Evolutionary conservation across 192 early-diverging fungal genomes (phyloP).

Genomic region (Piromyces finnis): DNA sequence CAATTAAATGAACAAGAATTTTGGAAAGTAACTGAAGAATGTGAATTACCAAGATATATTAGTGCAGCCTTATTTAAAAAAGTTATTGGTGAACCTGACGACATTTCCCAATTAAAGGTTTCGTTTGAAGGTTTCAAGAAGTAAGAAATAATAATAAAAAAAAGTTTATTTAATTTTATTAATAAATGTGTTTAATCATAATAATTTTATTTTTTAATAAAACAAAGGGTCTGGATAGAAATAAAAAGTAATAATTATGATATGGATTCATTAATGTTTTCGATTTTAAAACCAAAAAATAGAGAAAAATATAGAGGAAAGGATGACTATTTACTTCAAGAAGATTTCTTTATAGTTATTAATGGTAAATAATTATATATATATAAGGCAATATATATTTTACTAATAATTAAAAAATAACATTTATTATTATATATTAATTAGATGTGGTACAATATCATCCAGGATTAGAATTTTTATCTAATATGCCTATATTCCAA

Average conservation of each 20-base stretch:
- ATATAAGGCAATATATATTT: too few relatives aligned
- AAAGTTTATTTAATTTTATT: too few relatives aligned
- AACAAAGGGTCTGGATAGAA: neutral
- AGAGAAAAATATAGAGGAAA: neutral
- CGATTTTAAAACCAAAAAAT: slow-evolving; percentile 1
- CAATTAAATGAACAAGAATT: slow-evolving; percentile 7
- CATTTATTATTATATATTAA: too few relatives aligned
- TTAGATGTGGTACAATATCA: slow-evolving; percentile 70
- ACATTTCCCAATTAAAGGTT: neutral
- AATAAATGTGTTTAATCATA: too few relatives aligned
- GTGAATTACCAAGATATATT: slow-evolving; percentile 8
- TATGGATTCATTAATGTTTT: slow-evolving; percentile 2
- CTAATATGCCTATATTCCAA: slow-evolving; percentile 61
- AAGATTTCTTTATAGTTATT: neutral
- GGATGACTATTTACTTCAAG: neutral
- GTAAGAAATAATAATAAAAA: neutral
- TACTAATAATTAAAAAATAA: too few relatives aligned
- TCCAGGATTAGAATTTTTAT: slow-evolving; percentile 71
- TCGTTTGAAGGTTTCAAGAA: neutral
- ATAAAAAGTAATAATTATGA: slow-evolving; percentile 2
- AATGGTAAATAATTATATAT: neutral
- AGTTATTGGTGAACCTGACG: neutral
- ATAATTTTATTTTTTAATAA: too few relatives aligned
- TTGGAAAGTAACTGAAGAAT: slow-evolving; percentile 6
- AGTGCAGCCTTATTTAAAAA: slow-evolving; percentile 11